These are phyloP conservation scores for Drechslerella stenobrocha DNA, from an alignment of 2,329 filamentous ascomycete species.

Conservation along the genomic window DNA sequence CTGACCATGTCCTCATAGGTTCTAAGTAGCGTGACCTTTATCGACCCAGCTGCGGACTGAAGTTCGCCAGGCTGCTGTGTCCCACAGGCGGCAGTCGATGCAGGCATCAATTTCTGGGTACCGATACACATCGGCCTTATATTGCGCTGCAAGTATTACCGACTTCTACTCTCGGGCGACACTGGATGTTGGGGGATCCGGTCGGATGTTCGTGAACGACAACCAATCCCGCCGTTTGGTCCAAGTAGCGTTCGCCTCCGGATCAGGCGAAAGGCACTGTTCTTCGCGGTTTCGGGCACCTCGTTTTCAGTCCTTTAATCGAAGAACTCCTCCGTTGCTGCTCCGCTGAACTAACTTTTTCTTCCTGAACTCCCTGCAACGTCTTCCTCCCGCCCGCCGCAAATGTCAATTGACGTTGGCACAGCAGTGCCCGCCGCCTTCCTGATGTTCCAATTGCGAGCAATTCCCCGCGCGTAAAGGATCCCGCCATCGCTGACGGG, in stretches of 20 bases:
- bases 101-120: conserved; percentile 20
- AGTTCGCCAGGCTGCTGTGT: conserved; percentile 23
- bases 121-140: conserved; percentile 25
- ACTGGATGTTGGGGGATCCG: not conserved
- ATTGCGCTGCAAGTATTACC: conserved; percentile 4
- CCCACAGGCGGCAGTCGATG: conserved; percentile 37
- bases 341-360: conserved; percentile 29
- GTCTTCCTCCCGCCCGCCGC: conserved; percentile 27
- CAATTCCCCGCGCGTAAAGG: conserved; percentile 7
- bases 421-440: conserved; percentile 23
- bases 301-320: conserved; percentile 31
- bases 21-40: conserved; percentile 39
- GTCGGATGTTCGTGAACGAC: too few relatives aligned
- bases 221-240: not conserved
- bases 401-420: conserved; percentile 12
- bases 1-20: not conserved
- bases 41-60: conserved; percentile 29
- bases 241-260: conserved; percentile 10
- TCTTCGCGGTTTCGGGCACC: conserved; percentile 28
- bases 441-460: conserved; percentile 1
- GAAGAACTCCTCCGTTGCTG: conserved; percentile 47
- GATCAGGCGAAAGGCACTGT: conserved; percentile 11
- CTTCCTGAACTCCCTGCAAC: not conserved
- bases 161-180: conserved; percentile 1
- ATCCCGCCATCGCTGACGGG: conserved; percentile 9